phyloP scores from a whole-genome alignment of 495 filamentous ascomycete genomes.

The Apiosordaria backusii region DNA sequence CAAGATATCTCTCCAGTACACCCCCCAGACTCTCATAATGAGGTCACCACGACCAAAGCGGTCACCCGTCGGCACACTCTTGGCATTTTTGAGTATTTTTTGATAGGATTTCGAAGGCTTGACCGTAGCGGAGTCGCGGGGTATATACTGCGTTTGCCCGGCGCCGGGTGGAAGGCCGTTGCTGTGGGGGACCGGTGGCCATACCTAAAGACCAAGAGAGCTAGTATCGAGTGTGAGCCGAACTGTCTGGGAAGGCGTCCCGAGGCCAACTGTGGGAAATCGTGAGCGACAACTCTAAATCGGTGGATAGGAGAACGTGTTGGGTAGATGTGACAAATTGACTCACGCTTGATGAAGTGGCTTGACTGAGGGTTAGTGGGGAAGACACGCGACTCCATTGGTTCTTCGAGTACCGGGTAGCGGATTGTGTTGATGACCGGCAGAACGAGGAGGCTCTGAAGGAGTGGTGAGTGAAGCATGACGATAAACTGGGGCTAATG shows the following conservation, averaged over 20 bases:
- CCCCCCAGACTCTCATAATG: background rate
- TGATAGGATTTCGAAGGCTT: background rate
- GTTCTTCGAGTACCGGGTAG: background rate
- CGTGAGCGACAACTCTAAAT: too few species aligned
- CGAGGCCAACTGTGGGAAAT: background rate
- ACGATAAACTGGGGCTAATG: background rate
- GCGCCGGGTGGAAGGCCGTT: background rate
- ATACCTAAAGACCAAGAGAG: background rate
- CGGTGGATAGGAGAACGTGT: too few species aligned
- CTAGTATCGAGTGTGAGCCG: background rate
- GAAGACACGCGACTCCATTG: too few species aligned
- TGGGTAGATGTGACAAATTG: too few species aligned
- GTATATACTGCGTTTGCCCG: background rate
- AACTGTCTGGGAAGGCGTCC: background rate
- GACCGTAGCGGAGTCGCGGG: background rate
- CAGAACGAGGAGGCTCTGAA: background rate
- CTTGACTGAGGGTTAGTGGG: background rate
- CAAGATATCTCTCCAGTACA: background rate
- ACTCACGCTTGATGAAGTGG: background rate
- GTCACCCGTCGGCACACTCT: background rate
- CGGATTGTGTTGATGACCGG: background rate
- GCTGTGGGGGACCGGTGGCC: too few species aligned
- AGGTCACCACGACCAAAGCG: background rate
- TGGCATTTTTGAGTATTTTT: too few species aligned
- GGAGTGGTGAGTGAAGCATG: background rate